A percentile compares a stretch with the other conserved stretches of the same genome.
Evolutionary conservation across 1,284 basidiomycete genomes (phyloP).

Genomic region (Coriolopsis trogii): DNA sequence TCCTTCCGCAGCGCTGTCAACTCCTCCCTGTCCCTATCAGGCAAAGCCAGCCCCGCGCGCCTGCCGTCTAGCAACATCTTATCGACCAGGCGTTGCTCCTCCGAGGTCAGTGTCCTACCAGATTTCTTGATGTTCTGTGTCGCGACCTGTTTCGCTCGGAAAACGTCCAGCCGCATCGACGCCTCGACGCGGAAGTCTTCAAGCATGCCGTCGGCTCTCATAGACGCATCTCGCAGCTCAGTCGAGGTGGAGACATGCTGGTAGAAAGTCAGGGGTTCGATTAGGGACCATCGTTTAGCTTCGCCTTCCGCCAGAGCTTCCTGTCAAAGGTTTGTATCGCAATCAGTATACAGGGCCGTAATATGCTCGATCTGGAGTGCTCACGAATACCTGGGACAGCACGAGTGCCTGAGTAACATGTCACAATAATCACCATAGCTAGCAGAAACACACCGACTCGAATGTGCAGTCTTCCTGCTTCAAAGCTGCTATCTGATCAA

Average conservation of each 20-base stretch:
- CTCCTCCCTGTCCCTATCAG: conserved; percentile 60
- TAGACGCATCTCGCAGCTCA: conserved; percentile 74
- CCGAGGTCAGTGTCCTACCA: conserved; percentile 57
- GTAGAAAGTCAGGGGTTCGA: conserved; percentile 73
- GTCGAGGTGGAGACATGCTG: conserved; percentile 77
- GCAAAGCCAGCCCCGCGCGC: conserved; percentile 73
- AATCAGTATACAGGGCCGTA: too few relatives aligned
- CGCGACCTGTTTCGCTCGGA: conserved; percentile 68
- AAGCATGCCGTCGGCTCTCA: conserved; percentile 67
- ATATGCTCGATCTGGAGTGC: conserved; percentile 4
- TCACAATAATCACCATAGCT: too few relatives aligned
- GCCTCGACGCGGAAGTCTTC: conserved; percentile 71
- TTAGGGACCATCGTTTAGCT: conserved; percentile 49
- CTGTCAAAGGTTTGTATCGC: conserved; percentile 33
- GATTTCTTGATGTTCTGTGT: conserved; percentile 65
- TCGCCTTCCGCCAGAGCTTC: conserved; percentile 61
- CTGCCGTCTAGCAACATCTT: conserved; percentile 79
- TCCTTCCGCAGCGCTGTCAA: conserved; percentile 68
- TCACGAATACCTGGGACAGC: not conserved
- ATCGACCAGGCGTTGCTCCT: conserved; percentile 74
- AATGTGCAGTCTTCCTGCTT: conserved; percentile 38
- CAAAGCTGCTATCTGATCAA: conserved; percentile 66
- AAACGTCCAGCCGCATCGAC: conserved; percentile 80
- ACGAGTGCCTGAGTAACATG: not conserved
- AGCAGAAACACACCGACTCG: conserved; percentile 29